These are phyloP conservation scores for Trichoderma gamsii DNA, from an alignment of 495 filamentous ascomycete genomes.

Conservation along the genomic window DNA sequence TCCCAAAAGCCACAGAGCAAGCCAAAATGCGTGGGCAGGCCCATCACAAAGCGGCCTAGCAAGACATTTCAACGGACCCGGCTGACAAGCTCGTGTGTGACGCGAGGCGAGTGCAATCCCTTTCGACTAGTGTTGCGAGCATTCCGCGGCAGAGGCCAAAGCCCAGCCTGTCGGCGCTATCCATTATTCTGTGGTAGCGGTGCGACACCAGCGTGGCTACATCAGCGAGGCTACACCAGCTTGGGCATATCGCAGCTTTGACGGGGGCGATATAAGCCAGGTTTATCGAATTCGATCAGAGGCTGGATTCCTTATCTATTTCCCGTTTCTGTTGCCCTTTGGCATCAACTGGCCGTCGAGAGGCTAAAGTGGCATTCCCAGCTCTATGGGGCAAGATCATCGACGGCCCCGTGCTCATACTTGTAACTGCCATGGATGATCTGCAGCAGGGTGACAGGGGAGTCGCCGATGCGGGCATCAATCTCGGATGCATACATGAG, in stretches of 20 bases:
- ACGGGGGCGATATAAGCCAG: neutral
- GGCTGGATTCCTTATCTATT: neutral
- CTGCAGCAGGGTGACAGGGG: slow-evolving; percentile 8
- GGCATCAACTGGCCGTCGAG: neutral
- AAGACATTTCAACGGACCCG: slow-evolving; percentile 1
- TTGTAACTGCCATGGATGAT: slow-evolving; percentile 6
- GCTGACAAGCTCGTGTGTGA: neutral
- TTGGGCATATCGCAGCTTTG: slow-evolving; percentile 1
- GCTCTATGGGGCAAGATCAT: neutral
- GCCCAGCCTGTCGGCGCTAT: neutral
- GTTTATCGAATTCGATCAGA: neutral
- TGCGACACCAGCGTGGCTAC: neutral
- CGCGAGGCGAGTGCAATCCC: neutral
- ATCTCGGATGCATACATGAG: slow-evolving; percentile 9
- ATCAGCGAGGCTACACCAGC: neutral
- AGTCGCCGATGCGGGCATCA: neutral
- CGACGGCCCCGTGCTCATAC: slow-evolving; percentile 6
- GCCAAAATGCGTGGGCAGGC: neutral
- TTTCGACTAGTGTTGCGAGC: neutral
- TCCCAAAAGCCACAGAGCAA: neutral
- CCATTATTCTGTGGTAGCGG: neutral
- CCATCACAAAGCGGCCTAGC: neutral
- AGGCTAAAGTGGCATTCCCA: neutral
- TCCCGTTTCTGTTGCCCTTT: neutral
- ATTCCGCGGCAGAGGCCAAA: neutral